Percentiles rank a stretch among this genome's conserved stretches.
These are phyloP conservation scores for Diplodia scrobiculata DNA, from an alignment of 2,329 filamentous ascomycete species.

Conservation along the genomic window DNA sequence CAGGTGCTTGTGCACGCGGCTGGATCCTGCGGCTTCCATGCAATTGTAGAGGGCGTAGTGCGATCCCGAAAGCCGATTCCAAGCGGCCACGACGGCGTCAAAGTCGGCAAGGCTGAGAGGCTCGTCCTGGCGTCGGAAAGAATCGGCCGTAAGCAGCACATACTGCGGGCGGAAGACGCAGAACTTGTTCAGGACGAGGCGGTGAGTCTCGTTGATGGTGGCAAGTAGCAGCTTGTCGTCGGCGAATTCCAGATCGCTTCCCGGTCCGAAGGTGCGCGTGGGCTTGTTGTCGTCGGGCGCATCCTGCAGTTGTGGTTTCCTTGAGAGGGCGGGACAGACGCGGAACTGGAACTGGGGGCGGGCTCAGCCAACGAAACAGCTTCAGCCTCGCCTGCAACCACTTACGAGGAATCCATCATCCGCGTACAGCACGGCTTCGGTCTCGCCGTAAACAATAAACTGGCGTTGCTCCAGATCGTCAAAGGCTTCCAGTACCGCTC, in stretches of 20 bases:
- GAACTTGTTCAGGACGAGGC: conserved; percentile 55
- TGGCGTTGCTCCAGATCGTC: neutral
- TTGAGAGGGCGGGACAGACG: conserved; percentile 37
- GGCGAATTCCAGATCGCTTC: conserved; percentile 49
- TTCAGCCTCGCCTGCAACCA: neutral
- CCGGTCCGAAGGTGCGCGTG: conserved; percentile 38
- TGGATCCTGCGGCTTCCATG: conserved; percentile 50
- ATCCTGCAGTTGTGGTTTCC: conserved; percentile 39
- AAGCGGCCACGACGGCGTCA: conserved; percentile 43
- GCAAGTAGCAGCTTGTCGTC: conserved; percentile 49
- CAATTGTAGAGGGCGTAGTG: conserved; percentile 53
- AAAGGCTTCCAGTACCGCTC: neutral
- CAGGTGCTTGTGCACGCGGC: conserved; percentile 55
- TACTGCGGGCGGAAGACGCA: conserved; percentile 53
- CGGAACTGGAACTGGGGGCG: conserved; percentile 39
- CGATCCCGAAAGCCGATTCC: neutral
- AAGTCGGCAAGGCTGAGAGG: conserved; percentile 48
- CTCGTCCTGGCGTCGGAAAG: conserved; percentile 52
- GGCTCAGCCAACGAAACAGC: neutral
- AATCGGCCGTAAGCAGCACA: conserved; percentile 53
- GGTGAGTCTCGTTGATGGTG: conserved; percentile 48
- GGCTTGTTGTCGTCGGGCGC: conserved; percentile 34
- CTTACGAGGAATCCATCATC: neutral
- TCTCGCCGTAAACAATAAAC: neutral
- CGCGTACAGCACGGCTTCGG: neutral